phyloP scores from a whole-genome alignment of 768 basidiomycete genomes.

The Pleurotus eryngii region DNA sequence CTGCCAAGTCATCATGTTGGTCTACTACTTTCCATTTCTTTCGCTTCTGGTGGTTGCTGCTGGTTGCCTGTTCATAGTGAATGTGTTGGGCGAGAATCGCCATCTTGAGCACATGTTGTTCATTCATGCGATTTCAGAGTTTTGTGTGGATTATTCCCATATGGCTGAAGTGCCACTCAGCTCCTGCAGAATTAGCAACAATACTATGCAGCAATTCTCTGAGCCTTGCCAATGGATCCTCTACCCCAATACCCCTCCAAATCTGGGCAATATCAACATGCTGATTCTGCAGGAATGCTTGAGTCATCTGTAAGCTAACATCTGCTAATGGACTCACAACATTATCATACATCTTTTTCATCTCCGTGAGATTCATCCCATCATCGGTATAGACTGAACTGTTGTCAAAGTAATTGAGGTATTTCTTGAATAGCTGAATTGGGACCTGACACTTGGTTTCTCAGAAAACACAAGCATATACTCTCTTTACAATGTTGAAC shows the following conservation, averaged over 20 bases:
- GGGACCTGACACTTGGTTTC: constrained; percentile 8
- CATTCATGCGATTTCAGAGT: constrained; percentile 15
- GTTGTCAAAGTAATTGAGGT: background rate
- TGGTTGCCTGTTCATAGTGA: background rate
- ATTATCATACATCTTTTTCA: constrained; percentile 5
- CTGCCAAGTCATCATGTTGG: too few species aligned
- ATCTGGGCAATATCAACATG: constrained; percentile 6
- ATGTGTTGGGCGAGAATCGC: constrained; percentile 7
- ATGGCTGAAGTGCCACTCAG: constrained; percentile 24
- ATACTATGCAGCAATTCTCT: constrained; percentile 23
- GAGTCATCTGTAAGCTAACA: background rate
- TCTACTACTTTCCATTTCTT: too few species aligned
- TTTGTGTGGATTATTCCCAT: constrained; percentile 26
- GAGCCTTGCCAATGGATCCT: constrained; percentile 15
- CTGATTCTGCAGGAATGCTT: background rate
- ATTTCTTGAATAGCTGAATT: constrained; percentile 9
- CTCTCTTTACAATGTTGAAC: constrained; percentile 8
- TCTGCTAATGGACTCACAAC: constrained; percentile 6
- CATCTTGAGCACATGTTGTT: constrained; percentile 17
- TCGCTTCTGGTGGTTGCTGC: too few species aligned
- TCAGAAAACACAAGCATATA: constrained; percentile 10
- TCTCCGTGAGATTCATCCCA: constrained; percentile 7
- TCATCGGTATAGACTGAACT: constrained; percentile 8
- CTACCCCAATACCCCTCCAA: background rate
- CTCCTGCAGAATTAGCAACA: constrained; percentile 24